Percentiles rank a stretch among this genome's conserved stretches.
These are phyloP conservation scores for Rhododendron ferrugineum DNA, from an alignment of 148 eudicot genomes.

Conservation along the genomic window DNA sequence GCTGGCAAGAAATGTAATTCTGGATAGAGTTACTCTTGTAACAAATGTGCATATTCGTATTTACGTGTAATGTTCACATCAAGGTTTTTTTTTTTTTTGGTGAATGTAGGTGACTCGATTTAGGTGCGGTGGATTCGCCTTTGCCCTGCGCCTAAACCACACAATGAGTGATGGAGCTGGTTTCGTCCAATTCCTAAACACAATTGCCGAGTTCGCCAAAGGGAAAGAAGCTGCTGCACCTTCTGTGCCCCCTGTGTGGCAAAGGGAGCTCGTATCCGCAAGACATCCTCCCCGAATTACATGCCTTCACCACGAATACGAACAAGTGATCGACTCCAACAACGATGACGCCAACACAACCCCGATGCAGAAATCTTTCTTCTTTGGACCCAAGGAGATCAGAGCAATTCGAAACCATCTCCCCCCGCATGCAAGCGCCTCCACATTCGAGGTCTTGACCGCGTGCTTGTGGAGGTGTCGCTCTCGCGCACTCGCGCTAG, in stretches of 20 bases:
- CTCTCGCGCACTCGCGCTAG: conserved; percentile 12
- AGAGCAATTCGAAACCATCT: neutral
- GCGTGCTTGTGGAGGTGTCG: conserved; percentile 22
- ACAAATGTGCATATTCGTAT: no score
- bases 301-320: conserved; percentile 6
- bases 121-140: conserved; percentile 12
- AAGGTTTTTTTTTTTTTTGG: no score
- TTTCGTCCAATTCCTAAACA: conserved; percentile 3
- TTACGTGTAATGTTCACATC: no score
- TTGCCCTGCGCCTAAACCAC: conserved; percentile 17
- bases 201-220: conserved; percentile 4
- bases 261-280: conserved; percentile 10
- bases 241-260: conserved; percentile 14
- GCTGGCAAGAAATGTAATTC: no score
- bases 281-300: conserved; percentile 17
- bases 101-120: conserved; percentile 6
- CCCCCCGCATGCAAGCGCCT: neutral
- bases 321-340: neutral
- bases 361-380: conserved; percentile 1
- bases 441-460: conserved; percentile 21
- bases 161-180: conserved; percentile 16
- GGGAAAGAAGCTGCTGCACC: neutral
- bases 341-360: conserved; percentile 12
- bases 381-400: neutral
- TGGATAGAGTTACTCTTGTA: no score